phyloP scores from a whole-genome alignment of 2,329 filamentous ascomycete genomes.

The Aspergillus viridinutans region DNA sequence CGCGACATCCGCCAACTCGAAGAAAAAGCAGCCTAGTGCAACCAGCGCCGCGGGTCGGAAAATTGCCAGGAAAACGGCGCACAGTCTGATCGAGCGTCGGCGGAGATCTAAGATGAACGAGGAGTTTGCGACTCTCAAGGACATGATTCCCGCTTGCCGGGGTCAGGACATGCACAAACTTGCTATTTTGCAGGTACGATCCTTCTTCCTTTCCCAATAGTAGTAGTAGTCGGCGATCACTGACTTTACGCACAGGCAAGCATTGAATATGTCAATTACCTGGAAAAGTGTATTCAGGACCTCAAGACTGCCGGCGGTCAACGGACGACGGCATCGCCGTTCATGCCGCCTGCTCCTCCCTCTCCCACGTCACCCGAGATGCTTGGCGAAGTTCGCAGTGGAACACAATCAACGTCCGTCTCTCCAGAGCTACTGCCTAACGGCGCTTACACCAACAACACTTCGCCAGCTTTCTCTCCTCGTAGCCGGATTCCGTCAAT shows the following conservation, averaged over 20 bases:
- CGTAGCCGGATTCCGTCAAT: constrained; percentile 23
- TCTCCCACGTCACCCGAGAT: constrained; percentile 36
- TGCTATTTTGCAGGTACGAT: constrained; percentile 79
- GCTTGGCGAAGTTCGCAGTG: constrained; percentile 21
- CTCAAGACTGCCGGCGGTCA: constrained; percentile 57
- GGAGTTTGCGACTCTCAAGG: constrained; percentile 88
- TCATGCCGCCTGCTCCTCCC: constrained; percentile 23
- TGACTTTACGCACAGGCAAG: constrained; percentile 61
- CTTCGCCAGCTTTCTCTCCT: constrained; percentile 33
- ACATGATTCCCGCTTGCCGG: constrained; percentile 92
- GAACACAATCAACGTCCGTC: constrained; percentile 29
- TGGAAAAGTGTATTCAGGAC: constrained; percentile 80
- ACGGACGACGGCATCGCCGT: constrained; percentile 13
- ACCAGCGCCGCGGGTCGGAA: constrained; percentile 87
- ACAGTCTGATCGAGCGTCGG: constrained; percentile 87
- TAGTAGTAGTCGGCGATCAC: constrained; percentile 1
- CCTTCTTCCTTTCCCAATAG: constrained; percentile 2
- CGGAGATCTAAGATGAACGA: constrained; percentile 98
- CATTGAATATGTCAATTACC: constrained; percentile 92
- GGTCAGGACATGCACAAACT: constrained; percentile 97
- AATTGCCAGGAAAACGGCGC: constrained; percentile 91
- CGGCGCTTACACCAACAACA: constrained; percentile 16
- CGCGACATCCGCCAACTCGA: constrained; percentile 43
- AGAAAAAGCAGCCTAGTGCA: constrained; percentile 72
- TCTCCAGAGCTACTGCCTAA: constrained; percentile 33